Conservation (phyloP, 1,139 yeast species). For the Saccharomycopsis phalli region DNA sequence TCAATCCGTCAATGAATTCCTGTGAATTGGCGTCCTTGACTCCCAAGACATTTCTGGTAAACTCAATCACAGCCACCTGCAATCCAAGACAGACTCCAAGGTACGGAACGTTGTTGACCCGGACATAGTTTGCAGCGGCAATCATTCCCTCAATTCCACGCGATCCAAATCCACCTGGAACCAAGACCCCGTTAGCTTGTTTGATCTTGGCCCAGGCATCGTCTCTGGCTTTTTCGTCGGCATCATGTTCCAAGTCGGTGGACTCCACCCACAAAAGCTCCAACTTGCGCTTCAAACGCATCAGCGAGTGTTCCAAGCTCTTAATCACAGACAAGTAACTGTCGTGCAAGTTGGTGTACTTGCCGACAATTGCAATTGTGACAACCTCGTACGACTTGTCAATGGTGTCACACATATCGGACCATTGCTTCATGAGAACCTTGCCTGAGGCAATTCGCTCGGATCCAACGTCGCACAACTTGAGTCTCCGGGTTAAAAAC, state of each 20-base stretch:
- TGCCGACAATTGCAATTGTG: constrained; percentile 93
- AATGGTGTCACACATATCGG: constrained; percentile 59
- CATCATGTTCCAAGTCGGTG: constrained; percentile 72
- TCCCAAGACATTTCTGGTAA: constrained; percentile 74
- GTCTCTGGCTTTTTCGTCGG: constrained; percentile 74
- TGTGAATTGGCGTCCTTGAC: constrained; percentile 64
- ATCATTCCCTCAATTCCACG: constrained; percentile 99
- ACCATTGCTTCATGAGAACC: constrained; percentile 69
- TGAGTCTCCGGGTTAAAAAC: constrained; percentile 61
- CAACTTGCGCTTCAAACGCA: constrained; percentile 78
- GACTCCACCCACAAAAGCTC: constrained; percentile 96
- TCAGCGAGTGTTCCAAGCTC: constrained; percentile 89
- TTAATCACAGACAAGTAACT: constrained; percentile 91
- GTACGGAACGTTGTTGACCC: constrained; percentile 89
- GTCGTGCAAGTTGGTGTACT: constrained; percentile 92
- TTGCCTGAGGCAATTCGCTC: constrained; percentile 59
- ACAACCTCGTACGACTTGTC: constrained; percentile 82
- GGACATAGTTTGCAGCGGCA: constrained; percentile 94
- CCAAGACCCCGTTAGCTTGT: constrained; percentile 92
- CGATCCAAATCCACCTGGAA: constrained; percentile 97
- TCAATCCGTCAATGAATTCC: constrained; percentile 64
- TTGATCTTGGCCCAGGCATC: constrained; percentile 94
- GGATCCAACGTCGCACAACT: constrained; percentile 42
- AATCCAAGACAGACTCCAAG: constrained; percentile 96
- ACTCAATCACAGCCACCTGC: constrained; percentile 95